These are phyloP conservation scores for Talaromyces proteolyticus DNA, from an alignment of 495 filamentous ascomycete species.

Conservation along the genomic window DNA sequence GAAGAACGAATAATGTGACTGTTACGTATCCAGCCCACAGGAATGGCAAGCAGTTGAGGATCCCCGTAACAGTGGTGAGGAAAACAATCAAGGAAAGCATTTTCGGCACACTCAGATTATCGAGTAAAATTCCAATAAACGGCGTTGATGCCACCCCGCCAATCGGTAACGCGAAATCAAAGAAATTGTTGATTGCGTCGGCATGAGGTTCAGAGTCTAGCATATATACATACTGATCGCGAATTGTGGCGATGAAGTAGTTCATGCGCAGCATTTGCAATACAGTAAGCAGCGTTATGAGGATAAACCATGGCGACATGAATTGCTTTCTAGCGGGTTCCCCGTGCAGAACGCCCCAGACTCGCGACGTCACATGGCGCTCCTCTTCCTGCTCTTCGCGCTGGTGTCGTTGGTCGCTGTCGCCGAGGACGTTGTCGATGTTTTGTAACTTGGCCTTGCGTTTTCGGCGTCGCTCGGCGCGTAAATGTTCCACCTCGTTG, in stretches of 20 bases:
- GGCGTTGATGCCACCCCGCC: constrained; percentile 82
- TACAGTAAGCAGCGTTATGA: constrained; percentile 82
- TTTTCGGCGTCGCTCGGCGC: constrained; percentile 52
- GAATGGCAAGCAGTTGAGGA: constrained; percentile 68
- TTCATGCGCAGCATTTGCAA: constrained; percentile 98
- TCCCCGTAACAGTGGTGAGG: constrained; percentile 69
- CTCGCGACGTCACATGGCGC: constrained; percentile 42
- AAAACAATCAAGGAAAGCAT: constrained; percentile 63
- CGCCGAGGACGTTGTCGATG: constrained; percentile 60
- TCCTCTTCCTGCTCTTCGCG: constrained; percentile 46
- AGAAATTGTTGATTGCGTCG: constrained; percentile 69
- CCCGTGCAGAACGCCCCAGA: constrained; percentile 83
- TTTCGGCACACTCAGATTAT: constrained; percentile 59
- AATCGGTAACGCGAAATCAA: constrained; percentile 82
- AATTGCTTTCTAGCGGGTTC: constrained; percentile 68
- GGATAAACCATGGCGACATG: constrained; percentile 74
- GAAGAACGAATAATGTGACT: constrained; percentile 64
- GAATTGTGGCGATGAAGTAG: constrained; percentile 92
- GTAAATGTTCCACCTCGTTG: constrained; percentile 41
- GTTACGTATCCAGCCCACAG: constrained; percentile 72
- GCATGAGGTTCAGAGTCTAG: constrained; percentile 54
- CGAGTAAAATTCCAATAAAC: constrained; percentile 79
- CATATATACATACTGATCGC: constrained; percentile 75
- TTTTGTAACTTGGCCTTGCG: constrained; percentile 59
- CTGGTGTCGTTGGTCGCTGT: constrained; percentile 46